Evolutionary conservation across 1,284 basidiomycete species (phyloP).

Genomic region (Sparassis latifolia): DNA sequence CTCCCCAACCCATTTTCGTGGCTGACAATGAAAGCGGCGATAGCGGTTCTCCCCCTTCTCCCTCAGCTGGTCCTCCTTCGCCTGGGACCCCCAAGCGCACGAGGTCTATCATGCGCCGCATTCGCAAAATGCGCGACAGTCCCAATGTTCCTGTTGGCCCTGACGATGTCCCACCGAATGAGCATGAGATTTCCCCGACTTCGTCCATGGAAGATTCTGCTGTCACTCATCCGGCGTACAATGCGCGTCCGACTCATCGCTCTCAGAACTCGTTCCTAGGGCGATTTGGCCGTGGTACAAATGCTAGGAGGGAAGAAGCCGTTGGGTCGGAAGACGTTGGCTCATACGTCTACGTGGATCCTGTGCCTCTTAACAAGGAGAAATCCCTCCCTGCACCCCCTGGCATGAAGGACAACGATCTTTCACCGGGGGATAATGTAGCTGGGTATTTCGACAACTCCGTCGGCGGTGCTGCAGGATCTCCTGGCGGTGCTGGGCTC

Average conservation of each 20-base stretch:
- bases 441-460: constrained; percentile 46
- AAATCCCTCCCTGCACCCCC: constrained; percentile 62
- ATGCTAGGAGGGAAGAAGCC: constrained; percentile 17
- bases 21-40: constrained; percentile 40
- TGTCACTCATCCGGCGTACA: constrained; percentile 7
- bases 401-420: constrained; percentile 11
- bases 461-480: constrained; percentile 20
- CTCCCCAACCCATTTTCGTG: constrained; percentile 75
- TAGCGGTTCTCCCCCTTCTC: constrained; percentile 23
- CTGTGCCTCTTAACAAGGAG: constrained; percentile 29
- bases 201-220: constrained; percentile 34
- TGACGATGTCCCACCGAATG: constrained; percentile 24
- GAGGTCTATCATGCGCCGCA: constrained; percentile 78
- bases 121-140: constrained; percentile 76
- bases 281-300: constrained; percentile 43
- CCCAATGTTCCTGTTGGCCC: constrained; percentile 71
- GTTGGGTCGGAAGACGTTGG: constrained; percentile 42
- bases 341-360: constrained; percentile 56
- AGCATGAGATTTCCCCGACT: constrained; percentile 40
- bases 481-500: constrained; percentile 38
- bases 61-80: constrained; percentile 29
- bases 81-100: constrained; percentile 54
- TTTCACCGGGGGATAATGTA: constrained; percentile 24
- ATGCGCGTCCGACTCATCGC: constrained; percentile 52
- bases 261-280: constrained; percentile 69